Conservation (phyloP, 2,329 filamentous ascomycete species). For the Monosporascus sp. region DNA sequence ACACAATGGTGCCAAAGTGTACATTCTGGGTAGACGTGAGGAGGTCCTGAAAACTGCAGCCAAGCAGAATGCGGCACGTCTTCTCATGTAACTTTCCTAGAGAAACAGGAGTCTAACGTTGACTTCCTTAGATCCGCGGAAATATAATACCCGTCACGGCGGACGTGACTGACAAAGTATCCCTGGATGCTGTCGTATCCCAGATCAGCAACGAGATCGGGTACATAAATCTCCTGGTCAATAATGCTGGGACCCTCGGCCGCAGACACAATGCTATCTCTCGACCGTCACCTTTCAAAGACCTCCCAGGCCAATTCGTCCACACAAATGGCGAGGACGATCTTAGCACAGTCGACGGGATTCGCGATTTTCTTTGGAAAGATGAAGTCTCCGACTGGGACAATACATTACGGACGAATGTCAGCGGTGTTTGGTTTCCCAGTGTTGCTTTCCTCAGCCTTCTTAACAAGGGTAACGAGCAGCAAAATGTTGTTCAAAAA, state of each 20-base stretch:
- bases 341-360: conserved; percentile 6
- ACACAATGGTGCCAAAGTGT: conserved; percentile 15
- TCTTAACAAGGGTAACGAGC: conserved; percentile 9
- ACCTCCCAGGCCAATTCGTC: conserved; percentile 7
- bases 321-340: conserved; percentile 4
- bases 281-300: conserved; percentile 4
- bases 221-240: conserved; percentile 9
- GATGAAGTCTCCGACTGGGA: conserved; percentile 9
- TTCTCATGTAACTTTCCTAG: neutral
- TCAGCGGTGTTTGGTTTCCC: conserved; percentile 9
- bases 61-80: conserved; percentile 4
- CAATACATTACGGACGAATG: conserved; percentile 7
- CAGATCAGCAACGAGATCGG: conserved; percentile 5
- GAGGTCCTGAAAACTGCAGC: conserved; percentile 10
- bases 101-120: neutral
- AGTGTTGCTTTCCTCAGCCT: conserved; percentile 8
- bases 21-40: conserved; percentile 13
- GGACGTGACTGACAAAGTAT: conserved; percentile 8
- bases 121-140: conserved; percentile 4
- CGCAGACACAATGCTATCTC: conserved; percentile 7
- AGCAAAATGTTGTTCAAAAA: conserved; percentile 4
- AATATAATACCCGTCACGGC: conserved; percentile 8
- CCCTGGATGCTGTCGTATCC: conserved; percentile 7
- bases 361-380: conserved; percentile 9
- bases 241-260: conserved; percentile 8